Conservation (phyloP, 2,329 filamentous ascomycete genomes). For the Cadophora malorum region DNA sequence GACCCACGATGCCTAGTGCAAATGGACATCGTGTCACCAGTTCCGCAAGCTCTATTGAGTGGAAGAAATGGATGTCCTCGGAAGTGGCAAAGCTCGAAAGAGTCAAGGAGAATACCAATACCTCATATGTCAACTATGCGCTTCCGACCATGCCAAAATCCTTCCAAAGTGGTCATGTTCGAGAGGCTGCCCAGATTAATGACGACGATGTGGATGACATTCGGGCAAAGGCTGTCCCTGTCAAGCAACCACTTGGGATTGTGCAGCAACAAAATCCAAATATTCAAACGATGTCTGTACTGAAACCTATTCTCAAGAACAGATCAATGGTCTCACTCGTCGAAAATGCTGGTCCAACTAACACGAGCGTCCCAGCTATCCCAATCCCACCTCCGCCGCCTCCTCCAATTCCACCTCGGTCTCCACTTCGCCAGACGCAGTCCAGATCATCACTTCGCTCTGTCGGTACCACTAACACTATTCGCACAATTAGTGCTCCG, state of each 20-base stretch:
- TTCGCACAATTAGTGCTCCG: slow-evolving; percentile 25
- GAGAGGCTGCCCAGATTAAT: slow-evolving; percentile 58
- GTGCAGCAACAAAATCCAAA: slow-evolving; percentile 34
- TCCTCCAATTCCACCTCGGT: slow-evolving; percentile 35
- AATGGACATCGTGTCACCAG: slow-evolving; percentile 48
- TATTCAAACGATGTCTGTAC: slow-evolving; percentile 27
- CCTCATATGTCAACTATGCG: slow-evolving; percentile 38
- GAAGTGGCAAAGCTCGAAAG: slow-evolving; percentile 56
- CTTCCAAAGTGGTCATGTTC: slow-evolving; percentile 50
- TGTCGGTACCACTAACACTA: slow-evolving; percentile 27
- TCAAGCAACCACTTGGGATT: slow-evolving; percentile 39
- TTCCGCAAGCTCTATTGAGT: slow-evolving; percentile 57
- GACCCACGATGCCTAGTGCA: slow-evolving; percentile 34
- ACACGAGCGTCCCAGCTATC: slow-evolving; percentile 4
- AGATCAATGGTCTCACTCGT: slow-evolving; percentile 36
- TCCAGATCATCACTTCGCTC: slow-evolving; percentile 37
- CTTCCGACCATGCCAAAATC: slow-evolving; percentile 43
- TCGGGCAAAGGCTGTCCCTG: slow-evolving; percentile 22
- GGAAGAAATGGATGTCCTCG: slow-evolving; percentile 61
- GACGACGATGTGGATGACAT: slow-evolving; percentile 44
- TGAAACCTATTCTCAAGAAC: slow-evolving; percentile 43
- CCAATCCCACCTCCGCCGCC: slow-evolving; percentile 28
- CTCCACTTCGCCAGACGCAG: slow-evolving; percentile 33
- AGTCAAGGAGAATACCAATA: slow-evolving; percentile 35
- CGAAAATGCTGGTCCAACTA: slow-evolving; percentile 27